These are phyloP conservation scores for Spathaspora jeffriesii DNA, from an alignment of 1,139 yeast genomes.

Conservation along the genomic window DNA sequence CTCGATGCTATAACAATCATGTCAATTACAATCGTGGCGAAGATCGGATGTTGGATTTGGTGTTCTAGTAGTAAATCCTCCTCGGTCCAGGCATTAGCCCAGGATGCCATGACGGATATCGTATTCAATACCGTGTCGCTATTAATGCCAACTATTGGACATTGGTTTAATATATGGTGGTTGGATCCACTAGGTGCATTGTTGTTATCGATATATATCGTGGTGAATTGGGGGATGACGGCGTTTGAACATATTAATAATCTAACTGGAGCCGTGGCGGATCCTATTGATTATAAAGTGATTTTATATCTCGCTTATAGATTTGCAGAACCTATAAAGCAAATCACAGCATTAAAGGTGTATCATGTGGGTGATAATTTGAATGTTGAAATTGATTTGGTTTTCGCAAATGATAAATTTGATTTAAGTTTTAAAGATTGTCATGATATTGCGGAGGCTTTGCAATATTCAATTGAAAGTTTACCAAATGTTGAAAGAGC, in stretches of 20 bases:
- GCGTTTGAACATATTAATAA: slow-evolving; percentile 75
- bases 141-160: slow-evolving; percentile 67
- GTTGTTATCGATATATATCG: slow-evolving; percentile 59
- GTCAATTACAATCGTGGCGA: slow-evolving; percentile 61
- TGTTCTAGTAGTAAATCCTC: slow-evolving; percentile 65
- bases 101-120: slow-evolving; percentile 79
- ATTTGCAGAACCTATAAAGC: slow-evolving; percentile 67
- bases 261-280: slow-evolving; percentile 74
- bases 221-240: slow-evolving; percentile 61
- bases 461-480: slow-evolving; percentile 79
- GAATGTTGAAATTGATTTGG: slow-evolving; percentile 76
- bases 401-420: slow-evolving; percentile 49
- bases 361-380: slow-evolving; percentile 80
- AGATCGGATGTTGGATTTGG: slow-evolving; percentile 64
- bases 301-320: slow-evolving; percentile 67
- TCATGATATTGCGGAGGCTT: slow-evolving; percentile 80
- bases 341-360: slow-evolving; percentile 67
- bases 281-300: slow-evolving; percentile 62
- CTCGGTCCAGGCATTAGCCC: slow-evolving; percentile 77
- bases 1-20: slow-evolving; percentile 59
- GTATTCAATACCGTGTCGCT: slow-evolving; percentile 71
- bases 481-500: slow-evolving; percentile 79
- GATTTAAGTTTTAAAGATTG: slow-evolving; percentile 60
- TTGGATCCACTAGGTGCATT: slow-evolving; percentile 72
- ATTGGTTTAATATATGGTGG: slow-evolving; percentile 60